Percentiles rank a stretch among this genome's conserved stretches.
Conservation (phyloP, 164 flowering plant genomes). For the Nelumbo lutea region DNA sequence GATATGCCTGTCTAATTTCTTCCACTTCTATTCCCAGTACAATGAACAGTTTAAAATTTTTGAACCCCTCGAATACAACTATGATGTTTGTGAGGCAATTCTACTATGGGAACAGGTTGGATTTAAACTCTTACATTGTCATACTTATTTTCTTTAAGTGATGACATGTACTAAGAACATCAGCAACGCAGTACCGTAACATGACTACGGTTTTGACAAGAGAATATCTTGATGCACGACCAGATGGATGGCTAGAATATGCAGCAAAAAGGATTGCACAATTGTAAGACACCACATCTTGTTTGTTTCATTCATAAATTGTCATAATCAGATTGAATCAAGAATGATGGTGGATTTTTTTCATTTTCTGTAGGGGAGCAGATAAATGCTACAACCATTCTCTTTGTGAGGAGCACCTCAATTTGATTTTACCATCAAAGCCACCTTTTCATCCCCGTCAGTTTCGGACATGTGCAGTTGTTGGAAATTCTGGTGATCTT, state of each 20-base stretch:
- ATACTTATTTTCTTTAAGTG: constrained; percentile 2
- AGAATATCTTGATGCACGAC: constrained; percentile 91
- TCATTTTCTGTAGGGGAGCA: constrained; percentile 51
- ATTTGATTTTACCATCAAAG: constrained; percentile 73
- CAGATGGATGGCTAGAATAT: constrained; percentile 95
- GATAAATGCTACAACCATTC: constrained; percentile 78
- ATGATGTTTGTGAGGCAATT: constrained; percentile 88
- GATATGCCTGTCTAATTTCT: constrained; percentile 6
- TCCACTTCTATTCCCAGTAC: constrained; percentile 38
- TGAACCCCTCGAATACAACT: constrained; percentile 84
- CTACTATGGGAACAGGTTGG: constrained; percentile 94
- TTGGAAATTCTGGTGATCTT: constrained; percentile 97
- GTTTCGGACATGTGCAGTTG: constrained; percentile 89
- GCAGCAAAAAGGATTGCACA: constrained; percentile 97
- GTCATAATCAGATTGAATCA: not conserved
- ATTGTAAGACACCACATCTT: constrained; percentile 46
- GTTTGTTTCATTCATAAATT: constrained; percentile 1
- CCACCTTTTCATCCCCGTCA: constrained; percentile 96
- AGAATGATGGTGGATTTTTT: constrained; percentile 6
- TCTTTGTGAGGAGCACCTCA: constrained; percentile 94
- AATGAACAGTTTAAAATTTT: constrained; percentile 75
- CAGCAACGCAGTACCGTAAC: constrained; percentile 82
- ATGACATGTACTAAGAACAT: constrained; percentile 19
- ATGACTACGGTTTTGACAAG: constrained; percentile 97
- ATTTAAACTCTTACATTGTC: constrained; percentile 1